Conservation (phyloP, 2,329 filamentous ascomycete genomes). For the Alternaria alternata region DNA sequence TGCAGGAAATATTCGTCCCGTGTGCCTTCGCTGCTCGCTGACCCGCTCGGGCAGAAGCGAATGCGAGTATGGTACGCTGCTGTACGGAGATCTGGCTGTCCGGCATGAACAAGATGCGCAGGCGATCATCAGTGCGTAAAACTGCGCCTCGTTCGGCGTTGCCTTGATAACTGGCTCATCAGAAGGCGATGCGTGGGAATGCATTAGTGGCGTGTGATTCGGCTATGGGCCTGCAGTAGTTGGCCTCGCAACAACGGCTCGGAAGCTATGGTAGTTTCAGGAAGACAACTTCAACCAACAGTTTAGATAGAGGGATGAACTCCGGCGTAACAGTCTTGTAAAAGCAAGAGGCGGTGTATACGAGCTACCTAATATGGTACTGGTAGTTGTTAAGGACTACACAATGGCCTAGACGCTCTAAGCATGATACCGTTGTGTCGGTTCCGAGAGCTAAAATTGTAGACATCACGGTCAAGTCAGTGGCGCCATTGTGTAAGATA, state of each 20-base stretch:
- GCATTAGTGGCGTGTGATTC: constrained; percentile 24
- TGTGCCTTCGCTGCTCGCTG: not conserved
- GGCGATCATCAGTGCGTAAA: constrained; percentile 15
- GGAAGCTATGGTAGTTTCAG: constrained; percentile 18
- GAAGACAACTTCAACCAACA: constrained; percentile 1
- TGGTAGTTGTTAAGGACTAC: constrained; percentile 8
- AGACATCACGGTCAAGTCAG: constrained; percentile 6
- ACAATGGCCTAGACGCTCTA: not conserved
- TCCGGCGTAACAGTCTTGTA: constrained; percentile 1
- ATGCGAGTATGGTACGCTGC: constrained; percentile 3
- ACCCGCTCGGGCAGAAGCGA: constrained; percentile 15
- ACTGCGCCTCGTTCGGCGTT: constrained; percentile 13
- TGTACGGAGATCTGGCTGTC: constrained; percentile 6
- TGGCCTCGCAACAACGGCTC: constrained; percentile 21
- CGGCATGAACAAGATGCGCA: constrained; percentile 17
- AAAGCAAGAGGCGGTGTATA: constrained; percentile 11
- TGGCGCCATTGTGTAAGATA: constrained; percentile 21
- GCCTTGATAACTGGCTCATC: constrained; percentile 9
- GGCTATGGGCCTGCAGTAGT: constrained; percentile 19
- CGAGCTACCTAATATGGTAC: not conserved
- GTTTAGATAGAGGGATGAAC: not conserved
- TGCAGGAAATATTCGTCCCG: not conserved
- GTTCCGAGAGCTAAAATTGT: constrained; percentile 4
- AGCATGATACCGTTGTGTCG: not conserved
- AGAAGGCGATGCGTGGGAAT: constrained; percentile 12